phyloP scores from a whole-genome alignment of 2,329 filamentous ascomycete genomes.

The Phoma herbarum region DNA sequence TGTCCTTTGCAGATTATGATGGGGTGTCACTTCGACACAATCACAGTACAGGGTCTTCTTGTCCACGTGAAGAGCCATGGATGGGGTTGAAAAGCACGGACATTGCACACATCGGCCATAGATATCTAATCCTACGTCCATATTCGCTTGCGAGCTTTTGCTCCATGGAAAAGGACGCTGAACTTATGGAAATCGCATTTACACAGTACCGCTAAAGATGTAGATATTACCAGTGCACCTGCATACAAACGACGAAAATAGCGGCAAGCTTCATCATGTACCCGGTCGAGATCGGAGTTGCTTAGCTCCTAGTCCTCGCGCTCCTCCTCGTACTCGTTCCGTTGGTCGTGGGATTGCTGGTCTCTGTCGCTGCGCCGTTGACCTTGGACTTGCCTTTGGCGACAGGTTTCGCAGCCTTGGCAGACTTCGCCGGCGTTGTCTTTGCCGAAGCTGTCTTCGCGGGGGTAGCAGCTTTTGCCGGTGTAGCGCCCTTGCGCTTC shows the following conservation, averaged over 20 bases:
- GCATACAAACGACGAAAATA: not conserved
- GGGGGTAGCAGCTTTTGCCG: constrained; percentile 2
- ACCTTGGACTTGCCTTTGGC: constrained; percentile 30
- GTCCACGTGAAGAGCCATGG: no score
- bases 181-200: not conserved
- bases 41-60: no score
- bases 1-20: no score
- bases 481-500: constrained; percentile 27
- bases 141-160: no score
- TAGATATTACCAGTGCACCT: not conserved
- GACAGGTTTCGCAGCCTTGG: constrained; percentile 22
- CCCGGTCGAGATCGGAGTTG: not conserved
- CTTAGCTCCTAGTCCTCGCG: constrained; percentile 13
- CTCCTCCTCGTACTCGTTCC: constrained; percentile 8
- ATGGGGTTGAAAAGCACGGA: no score
- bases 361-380: constrained; percentile 4
- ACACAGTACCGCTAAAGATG: constrained; percentile 1
- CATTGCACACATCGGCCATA: no score
- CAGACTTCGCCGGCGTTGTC: not conserved
- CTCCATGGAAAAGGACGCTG: not conserved
- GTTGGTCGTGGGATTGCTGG: not conserved
- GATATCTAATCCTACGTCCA: no score
- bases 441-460: not conserved
- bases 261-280: not conserved
- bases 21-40: no score